Base-by-base conservation (phyloP, 306 rosid species). In the Acacia acuminata region DNA sequence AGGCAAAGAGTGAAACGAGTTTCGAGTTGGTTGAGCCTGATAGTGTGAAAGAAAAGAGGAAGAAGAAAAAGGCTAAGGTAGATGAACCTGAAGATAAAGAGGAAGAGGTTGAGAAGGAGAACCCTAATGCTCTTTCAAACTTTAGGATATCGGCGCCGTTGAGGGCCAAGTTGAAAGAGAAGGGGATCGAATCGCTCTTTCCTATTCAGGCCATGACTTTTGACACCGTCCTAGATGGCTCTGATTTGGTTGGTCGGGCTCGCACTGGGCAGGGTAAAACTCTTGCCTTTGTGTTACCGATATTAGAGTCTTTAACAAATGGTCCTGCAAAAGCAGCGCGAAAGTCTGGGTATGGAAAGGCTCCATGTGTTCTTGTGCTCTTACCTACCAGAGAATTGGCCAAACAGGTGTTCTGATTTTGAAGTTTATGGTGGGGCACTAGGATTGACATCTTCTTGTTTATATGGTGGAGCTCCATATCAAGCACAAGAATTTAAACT, bases 231-330 rank as follows among this genome's bases (percentile, higher is more conserved):
- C 85, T 89, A 15, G 93, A 95, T 43, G 99, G 99, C 1, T 73
- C 88, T 55, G 99, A 95, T 86, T 77, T 95, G 91, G 98, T 95
- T 20, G 99, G 99, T 50, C 92, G 99, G 48, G 99, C 99, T 44
- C 93, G 98, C 36, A 95, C 99, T 0, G 99, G 99, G 17, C 99
- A 95, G 98, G 99, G 98, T 43, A 95, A 93, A 84, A 95, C 99
- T 19, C 85, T 95, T 36, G 99, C 98, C 12, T 95, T 95, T 90
- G 94, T 95, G 87, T 85, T 95, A 79, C 99, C 99, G 24, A 90
- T 95, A 71, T 77, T 95, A 70, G 98, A 93, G 90, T 95, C 98
- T 2, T 45, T 95, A 22, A 90, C 70, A 2, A 95, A 93, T 72
- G 98, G 96, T 42, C 83, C 84, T 0, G 85, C 79, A 0, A 93